phyloP scores from a whole-genome alignment of 116 monocot species.

The Iris pallida region DNA sequence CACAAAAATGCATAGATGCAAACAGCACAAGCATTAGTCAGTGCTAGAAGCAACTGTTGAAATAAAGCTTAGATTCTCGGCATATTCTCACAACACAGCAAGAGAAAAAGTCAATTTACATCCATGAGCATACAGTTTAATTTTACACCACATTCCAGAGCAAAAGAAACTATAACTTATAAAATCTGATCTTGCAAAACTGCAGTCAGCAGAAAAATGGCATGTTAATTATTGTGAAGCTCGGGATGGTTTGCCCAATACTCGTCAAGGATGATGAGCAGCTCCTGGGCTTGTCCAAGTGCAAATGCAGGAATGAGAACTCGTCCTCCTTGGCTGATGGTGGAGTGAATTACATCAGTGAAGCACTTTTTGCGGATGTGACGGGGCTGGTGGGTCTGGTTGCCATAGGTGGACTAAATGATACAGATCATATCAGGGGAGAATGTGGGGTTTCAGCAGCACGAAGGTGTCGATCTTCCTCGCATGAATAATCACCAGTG shows the following conservation, averaged over 20 bases:
- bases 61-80: too few species aligned
- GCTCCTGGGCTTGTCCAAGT: constrained; percentile 92
- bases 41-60: too few species aligned
- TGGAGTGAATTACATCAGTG: constrained; percentile 84
- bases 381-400: constrained; percentile 92
- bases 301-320: constrained; percentile 98
- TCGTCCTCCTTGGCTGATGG: constrained; percentile 73
- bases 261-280: constrained; percentile 91
- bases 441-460: constrained; percentile 92
- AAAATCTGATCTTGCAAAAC: too few species aligned
- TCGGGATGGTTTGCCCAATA: constrained; percentile 91
- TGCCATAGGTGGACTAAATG: constrained; percentile 94
- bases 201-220: too few species aligned
- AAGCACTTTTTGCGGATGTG: constrained; percentile 82
- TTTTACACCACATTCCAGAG: too few species aligned
- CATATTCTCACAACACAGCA: too few species aligned
- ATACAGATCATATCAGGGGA: constrained; percentile 93
- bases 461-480: constrained; percentile 89
- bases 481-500: constrained; percentile 95
- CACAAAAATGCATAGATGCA: too few species aligned
- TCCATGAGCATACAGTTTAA: too few species aligned
- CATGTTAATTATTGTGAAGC: constrained; percentile 47
- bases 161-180: too few species aligned
- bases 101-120: too few species aligned
- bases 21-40: too few species aligned